Base-by-base conservation (phyloP, 345 rosid genomes). In the Dovyalis caffra region DNA sequence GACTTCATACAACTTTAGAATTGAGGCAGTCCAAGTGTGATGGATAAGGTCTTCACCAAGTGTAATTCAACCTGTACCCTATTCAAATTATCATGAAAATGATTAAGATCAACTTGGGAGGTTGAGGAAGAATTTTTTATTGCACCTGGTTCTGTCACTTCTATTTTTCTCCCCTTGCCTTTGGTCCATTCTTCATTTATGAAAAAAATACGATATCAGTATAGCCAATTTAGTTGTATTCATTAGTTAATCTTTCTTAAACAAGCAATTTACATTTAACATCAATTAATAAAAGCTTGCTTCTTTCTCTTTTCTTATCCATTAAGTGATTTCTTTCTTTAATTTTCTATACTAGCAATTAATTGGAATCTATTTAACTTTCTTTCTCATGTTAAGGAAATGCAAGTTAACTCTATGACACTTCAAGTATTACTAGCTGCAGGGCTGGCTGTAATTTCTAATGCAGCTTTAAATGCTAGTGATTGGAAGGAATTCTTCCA, bases 401-500 rank as follows among this genome's bases (percentile, higher is more conserved):
- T 60, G 47, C 38, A 26, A 57, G 32, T 66, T 79, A 78, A 83
- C 80, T 67, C 66, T 68, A 23, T 78, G 74, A 32, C 77, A 72
- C 31, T 71, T 74, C 92, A 94, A 97, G 64, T 87, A 26, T 76
- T 85, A 63, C 88, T 85, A 66, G 86, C 85, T 64, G 90, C 90
- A 61, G 99, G 98, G 74, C 66, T 88, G 4, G 93, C 92, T 45
- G 60, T 92, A 47, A 79, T 91, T 28, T 2, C 75, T 26, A 88
- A 84, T 74, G 90, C 94, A 32, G 79, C 87, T 69, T 73, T 89
- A 71, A 76, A 79, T 37, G 84, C 73, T 4, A 85, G 74, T 69
- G 88, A 66, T 71, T 95, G 93, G 97, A 72, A 29, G 29, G 97
- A 92, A 83, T 89, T 95, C 72, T 88, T 65, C 77, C 97, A 86